phyloP scores from a whole-genome alignment of 2,329 filamentous ascomycete genomes.

The Lecanicillium sp. region DNA sequence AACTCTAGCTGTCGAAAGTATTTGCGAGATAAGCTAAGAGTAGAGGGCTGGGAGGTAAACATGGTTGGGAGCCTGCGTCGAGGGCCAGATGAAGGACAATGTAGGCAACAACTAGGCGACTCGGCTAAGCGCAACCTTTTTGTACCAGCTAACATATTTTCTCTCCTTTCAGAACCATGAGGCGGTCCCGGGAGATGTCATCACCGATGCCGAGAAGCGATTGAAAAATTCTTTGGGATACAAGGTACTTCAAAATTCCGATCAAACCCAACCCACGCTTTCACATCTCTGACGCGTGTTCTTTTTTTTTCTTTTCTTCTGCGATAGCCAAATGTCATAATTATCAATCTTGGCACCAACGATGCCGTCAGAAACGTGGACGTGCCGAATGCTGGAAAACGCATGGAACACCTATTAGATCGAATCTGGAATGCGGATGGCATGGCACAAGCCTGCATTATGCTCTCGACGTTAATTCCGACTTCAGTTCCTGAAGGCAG shows the following conservation, averaged over 20 bases:
- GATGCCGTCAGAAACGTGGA: constrained; percentile 8
- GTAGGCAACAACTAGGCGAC: too few species aligned
- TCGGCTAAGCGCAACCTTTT: too few species aligned
- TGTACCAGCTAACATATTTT: too few species aligned
- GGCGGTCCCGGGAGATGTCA: neutral
- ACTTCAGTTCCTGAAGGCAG: constrained; percentile 12
- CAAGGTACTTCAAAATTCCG: too few species aligned
- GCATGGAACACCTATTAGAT: constrained; percentile 12
- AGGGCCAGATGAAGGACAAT: neutral
- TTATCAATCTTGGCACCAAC: constrained; percentile 18
- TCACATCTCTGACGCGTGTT: neutral
- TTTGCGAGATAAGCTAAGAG: too few species aligned
- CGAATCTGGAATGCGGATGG: constrained; percentile 3
- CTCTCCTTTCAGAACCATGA: too few species aligned
- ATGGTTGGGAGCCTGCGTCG: neutral
- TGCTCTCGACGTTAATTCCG: constrained; percentile 12
- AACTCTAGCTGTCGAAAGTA: too few species aligned
- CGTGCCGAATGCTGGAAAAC: constrained; percentile 5
- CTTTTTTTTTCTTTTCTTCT: neutral
- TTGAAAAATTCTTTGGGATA: too few species aligned
- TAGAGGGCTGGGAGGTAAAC: neutral
- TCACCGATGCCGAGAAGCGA: neutral
- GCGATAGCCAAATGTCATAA: constrained; percentile 14
- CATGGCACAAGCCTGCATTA: constrained; percentile 3
- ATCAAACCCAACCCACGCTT: too few species aligned